These are phyloP conservation scores for Trametes villosa DNA, from an alignment of 768 basidiomycete genomes.

Conservation along the genomic window DNA sequence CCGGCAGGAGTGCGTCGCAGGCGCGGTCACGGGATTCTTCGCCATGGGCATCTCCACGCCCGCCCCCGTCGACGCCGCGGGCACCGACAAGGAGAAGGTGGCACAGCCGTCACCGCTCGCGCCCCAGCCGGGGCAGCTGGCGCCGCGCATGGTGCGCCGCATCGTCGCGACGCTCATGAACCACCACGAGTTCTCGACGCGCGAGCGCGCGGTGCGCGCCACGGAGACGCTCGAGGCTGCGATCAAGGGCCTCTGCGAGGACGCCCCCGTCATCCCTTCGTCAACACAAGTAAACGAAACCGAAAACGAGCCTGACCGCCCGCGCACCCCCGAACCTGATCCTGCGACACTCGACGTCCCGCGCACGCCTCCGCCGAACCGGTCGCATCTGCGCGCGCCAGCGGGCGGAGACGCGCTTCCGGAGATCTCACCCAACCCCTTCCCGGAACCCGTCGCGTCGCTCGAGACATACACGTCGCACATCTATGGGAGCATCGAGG, in stretches of 20 bases:
- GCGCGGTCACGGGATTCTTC: slow-evolving; percentile 94
- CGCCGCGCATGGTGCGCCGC: slow-evolving; percentile 68
- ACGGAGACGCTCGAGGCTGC: slow-evolving; percentile 73
- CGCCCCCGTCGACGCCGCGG: neutral
- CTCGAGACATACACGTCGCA: slow-evolving; percentile 61
- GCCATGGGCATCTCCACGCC: slow-evolving; percentile 49
- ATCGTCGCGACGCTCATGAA: slow-evolving; percentile 70
- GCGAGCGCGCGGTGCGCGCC: slow-evolving; percentile 64
- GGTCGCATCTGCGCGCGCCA: slow-evolving; percentile 26
- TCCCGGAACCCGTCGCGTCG: slow-evolving; percentile 66
- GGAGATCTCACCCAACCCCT: slow-evolving; percentile 68
- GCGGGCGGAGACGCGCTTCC: slow-evolving; percentile 36
- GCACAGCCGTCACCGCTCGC: slow-evolving; percentile 48
- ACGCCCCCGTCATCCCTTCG: slow-evolving; percentile 30
- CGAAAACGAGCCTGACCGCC: slow-evolving; percentile 14
- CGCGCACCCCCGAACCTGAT: slow-evolving; percentile 27
- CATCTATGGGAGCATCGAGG: slow-evolving; percentile 61
- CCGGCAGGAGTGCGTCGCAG: slow-evolving; percentile 91
- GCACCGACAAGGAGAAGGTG: neutral
- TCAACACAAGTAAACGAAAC: neutral
- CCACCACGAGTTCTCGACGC: slow-evolving; percentile 77
- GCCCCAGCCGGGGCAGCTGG: slow-evolving; percentile 64
- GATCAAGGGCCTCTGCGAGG: slow-evolving; percentile 74
- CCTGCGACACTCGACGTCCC: slow-evolving; percentile 46
- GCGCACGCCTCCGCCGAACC: slow-evolving; percentile 49